Evolutionary conservation across 805 yeast genomes (phyloP).

Genomic region (Monosporozyma aerobia): DNA sequence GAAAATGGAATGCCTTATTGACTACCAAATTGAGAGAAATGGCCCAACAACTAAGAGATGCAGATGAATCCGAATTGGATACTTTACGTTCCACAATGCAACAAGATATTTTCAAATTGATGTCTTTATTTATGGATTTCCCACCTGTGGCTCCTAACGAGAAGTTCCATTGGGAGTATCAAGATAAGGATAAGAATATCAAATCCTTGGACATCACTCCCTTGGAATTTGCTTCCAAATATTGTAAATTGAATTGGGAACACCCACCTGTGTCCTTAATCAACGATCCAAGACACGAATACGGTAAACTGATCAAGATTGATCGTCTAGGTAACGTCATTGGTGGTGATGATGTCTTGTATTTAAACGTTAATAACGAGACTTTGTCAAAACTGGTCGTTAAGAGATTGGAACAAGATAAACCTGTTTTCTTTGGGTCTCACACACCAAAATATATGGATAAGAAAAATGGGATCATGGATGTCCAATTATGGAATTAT

Average conservation of each 20-base stretch:
- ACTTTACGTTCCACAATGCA: slow-evolving; percentile 41
- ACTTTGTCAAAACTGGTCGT: slow-evolving; percentile 53
- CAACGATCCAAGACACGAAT: slow-evolving; percentile 74
- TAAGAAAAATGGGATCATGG: slow-evolving; percentile 60
- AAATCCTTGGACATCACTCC: slow-evolving; percentile 52
- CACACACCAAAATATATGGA: slow-evolving; percentile 78
- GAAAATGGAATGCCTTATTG: slow-evolving; percentile 48
- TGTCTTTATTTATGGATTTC: slow-evolving; percentile 62
- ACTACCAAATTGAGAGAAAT: slow-evolving; percentile 68
- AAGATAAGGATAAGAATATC: slow-evolving; percentile 56
- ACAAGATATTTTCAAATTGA: slow-evolving; percentile 53
- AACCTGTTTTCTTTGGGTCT: slow-evolving; percentile 81
- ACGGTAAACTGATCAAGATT: slow-evolving; percentile 53
- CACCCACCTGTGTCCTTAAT: slow-evolving; percentile 57
- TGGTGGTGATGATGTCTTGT: slow-evolving; percentile 61
- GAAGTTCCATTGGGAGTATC: slow-evolving; percentile 63
- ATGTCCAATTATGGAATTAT: slow-evolving; percentile 59
- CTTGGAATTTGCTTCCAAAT: slow-evolving; percentile 47
- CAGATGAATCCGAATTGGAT: slow-evolving; percentile 28
- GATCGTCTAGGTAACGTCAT: slow-evolving; percentile 67
- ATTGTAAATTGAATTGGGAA: slow-evolving; percentile 34
- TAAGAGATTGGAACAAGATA: slow-evolving; percentile 57
- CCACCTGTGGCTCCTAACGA: slow-evolving; percentile 69
- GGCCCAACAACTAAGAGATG: slow-evolving; percentile 57
- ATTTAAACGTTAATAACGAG: slow-evolving; percentile 58